Conservation (phyloP, 2,329 filamentous ascomycete species). For the Dothistroma pini region DNA sequence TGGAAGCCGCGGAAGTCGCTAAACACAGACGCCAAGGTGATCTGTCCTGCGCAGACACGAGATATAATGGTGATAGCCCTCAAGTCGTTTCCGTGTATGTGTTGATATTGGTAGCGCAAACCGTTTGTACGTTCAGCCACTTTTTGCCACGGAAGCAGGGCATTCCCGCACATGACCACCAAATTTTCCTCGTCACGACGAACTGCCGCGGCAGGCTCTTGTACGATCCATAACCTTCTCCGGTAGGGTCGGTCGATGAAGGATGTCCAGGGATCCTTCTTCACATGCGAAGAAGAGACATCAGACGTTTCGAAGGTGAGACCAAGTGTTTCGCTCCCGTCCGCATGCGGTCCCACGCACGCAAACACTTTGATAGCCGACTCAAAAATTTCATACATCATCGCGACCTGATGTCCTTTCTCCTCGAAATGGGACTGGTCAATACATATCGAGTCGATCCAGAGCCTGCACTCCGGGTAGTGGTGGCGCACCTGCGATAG, state of each 20-base stretch:
- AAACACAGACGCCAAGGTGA: no score
- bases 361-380: not conserved
- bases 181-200: not conserved
- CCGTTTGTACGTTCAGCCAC: no score
- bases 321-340: not conserved
- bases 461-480: not conserved
- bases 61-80: no score
- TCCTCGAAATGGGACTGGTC: constrained; percentile 3
- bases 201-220: not conserved
- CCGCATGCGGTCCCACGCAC: constrained; percentile 1
- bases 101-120: no score
- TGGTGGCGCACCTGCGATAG: constrained; percentile 1
- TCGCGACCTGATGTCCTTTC: constrained; percentile 6
- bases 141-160: not conserved
- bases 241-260: not conserved
- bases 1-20: not conserved
- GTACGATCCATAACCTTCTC: constrained; percentile 1
- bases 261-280: not conserved
- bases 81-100: no score
- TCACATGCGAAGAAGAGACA: not conserved
- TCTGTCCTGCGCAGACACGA: no score
- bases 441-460: constrained; percentile 9
- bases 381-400: constrained; percentile 4
- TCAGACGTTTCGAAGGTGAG: not conserved
- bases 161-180: not conserved